A percentile compares a stretch with the other conserved stretches of the same genome.
These are phyloP conservation scores for Paxillus rubicundulus DNA, from an alignment of 768 basidiomycete species.

Conservation along the genomic window DNA sequence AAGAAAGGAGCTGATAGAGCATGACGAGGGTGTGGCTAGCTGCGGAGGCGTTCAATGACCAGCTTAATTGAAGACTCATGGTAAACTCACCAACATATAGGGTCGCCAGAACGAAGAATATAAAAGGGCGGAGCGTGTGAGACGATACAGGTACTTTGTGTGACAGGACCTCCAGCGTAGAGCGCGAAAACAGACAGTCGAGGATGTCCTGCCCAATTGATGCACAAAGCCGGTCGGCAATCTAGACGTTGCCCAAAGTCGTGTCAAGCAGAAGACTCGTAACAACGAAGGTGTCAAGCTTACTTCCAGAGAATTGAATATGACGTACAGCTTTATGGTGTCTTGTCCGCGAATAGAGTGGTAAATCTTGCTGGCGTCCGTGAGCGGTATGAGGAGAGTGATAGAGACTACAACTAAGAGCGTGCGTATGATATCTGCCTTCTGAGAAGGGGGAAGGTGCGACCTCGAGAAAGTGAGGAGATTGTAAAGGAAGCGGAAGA, in stretches of 20 bases:
- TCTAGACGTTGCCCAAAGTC: constrained; percentile 45
- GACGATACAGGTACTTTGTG: constrained; percentile 57
- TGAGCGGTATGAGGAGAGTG: constrained; percentile 71
- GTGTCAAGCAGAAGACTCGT: background rate
- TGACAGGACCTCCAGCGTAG: constrained; percentile 76
- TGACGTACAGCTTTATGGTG: constrained; percentile 97
- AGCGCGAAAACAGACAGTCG: constrained; percentile 93
- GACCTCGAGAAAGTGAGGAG: constrained; percentile 48
- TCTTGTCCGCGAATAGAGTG: constrained; percentile 97
- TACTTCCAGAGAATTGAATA: constrained; percentile 98
- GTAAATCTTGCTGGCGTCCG: constrained; percentile 97
- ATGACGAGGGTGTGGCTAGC: constrained; percentile 91
- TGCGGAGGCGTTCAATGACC: constrained; percentile 28
- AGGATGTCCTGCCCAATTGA: constrained; percentile 98
- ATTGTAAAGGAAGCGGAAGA: constrained; percentile 52
- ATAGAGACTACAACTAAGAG: constrained; percentile 75
- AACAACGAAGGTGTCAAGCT: constrained; percentile 21
- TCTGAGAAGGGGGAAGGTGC: constrained; percentile 80
- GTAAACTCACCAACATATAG: constrained; percentile 71
- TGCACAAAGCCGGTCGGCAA: constrained; percentile 90
- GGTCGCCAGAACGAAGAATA: constrained; percentile 80
- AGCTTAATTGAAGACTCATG: background rate
- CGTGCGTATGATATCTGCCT: constrained; percentile 86
- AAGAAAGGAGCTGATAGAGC: constrained; percentile 90
- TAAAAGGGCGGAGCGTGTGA: constrained; percentile 71